Percentiles rank a stretch among this genome's conserved stretches.
Evolutionary conservation across 306 rosid species (phyloP).

Genomic region (Ammopiptanthus mongolicus): DNA sequence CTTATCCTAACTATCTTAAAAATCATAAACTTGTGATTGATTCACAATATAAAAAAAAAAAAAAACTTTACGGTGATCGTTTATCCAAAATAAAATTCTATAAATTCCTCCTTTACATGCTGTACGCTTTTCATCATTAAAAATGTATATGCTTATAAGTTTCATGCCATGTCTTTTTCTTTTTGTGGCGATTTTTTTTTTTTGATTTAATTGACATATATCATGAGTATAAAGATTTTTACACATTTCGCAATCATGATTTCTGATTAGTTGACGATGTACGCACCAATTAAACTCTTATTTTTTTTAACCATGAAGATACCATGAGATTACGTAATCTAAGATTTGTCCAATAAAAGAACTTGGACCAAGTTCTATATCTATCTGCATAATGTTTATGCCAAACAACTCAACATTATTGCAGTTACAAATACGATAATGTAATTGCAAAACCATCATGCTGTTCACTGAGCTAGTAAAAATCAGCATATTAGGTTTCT

Average conservation of each 20-base stretch:
- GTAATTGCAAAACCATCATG: conserved; percentile 29
- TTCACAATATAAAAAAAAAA: too few species aligned
- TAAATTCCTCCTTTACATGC: background rate
- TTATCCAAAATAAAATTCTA: too few species aligned
- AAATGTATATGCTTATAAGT: background rate
- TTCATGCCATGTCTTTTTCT: background rate
- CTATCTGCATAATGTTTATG: background rate
- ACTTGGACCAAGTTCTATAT: background rate
- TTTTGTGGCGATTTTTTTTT: too few species aligned
- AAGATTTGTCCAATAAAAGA: background rate
- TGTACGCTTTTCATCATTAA: background rate
- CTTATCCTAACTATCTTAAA: too few species aligned
- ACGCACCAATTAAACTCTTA: too few species aligned
- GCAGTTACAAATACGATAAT: conserved; percentile 5
- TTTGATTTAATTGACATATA: too few species aligned
- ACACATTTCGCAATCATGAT: too few species aligned
- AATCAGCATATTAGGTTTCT: conserved; percentile 23
- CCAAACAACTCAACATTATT: conserved; percentile 27
- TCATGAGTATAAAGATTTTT: too few species aligned
- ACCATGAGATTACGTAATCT: background rate
- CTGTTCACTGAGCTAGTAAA: conserved; percentile 23
- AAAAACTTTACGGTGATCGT: too few species aligned
- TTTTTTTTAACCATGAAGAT: background rate
- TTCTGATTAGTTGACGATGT: too few species aligned
- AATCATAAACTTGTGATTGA: too few species aligned